These are phyloP conservation scores for Neofusicoccum parvum DNA, from an alignment of 2,329 filamentous ascomycete genomes.

Conservation along the genomic window DNA sequence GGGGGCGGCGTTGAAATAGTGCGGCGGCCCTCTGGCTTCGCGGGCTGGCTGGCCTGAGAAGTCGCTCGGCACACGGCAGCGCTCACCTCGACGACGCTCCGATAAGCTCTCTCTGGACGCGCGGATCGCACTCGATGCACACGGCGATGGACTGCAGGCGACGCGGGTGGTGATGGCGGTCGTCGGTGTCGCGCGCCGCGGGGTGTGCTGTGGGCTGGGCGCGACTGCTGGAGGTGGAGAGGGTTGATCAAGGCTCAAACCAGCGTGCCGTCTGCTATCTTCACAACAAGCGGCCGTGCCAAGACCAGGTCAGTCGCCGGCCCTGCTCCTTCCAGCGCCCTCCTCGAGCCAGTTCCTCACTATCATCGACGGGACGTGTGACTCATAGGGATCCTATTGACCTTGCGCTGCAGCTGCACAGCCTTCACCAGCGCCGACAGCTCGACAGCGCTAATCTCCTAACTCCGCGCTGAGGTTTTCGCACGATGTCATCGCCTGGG, in stretches of 20 bases:
- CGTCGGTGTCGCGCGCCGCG: not conserved
- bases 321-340: not conserved
- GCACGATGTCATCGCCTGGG: constrained; percentile 3
- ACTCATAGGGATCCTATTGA: constrained; percentile 6
- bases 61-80: not conserved
- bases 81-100: constrained; percentile 11
- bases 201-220: not conserved
- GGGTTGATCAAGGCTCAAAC: not conserved
- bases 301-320: constrained; percentile 15
- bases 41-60: not conserved
- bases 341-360: not conserved
- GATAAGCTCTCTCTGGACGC: not conserved
- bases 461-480: constrained; percentile 13
- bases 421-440: not conserved
- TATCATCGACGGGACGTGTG: not conserved
- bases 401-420: constrained; percentile 5
- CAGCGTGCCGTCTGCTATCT: constrained; percentile 15
- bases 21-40: constrained; percentile 6
- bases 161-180: not conserved
- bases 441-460: constrained; percentile 4
- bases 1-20: constrained; percentile 12
- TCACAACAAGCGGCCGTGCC: constrained; percentile 12
- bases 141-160: not conserved
- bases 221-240: not conserved
- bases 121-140: not conserved